Evolutionary conservation across 352 stramenopile genomes (phyloP), one percentile per base, ranked within the genome.

Genomic region (Vaucheria bursata): DNA sequence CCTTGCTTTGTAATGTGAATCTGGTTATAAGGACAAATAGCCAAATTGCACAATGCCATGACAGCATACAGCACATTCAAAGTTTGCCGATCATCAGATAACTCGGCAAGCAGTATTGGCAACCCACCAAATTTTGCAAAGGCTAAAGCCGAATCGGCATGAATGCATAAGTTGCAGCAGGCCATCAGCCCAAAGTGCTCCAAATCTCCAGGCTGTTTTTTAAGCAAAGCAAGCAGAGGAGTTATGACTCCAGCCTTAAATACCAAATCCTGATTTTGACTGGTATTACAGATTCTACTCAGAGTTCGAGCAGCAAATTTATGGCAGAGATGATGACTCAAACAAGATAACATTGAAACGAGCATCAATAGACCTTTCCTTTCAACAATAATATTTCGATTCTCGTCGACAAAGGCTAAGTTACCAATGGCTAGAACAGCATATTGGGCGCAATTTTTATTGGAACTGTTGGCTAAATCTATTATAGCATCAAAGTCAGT

Each of bases 11-110:
- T 84, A 38, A 91, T 81, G 49, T 89, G 87, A 80, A 87, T 80
- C 75, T 97, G 91, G 81, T 97, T 97, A 1, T 87, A 88, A 3
- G 88, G 86, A 75, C 93, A 92, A 1, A 89, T 93, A 6, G 90
- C 94, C 75, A 98, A 83, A 84, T 98, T 98, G 71, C 93, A 97
- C 12, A 98, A 79, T 29, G 93, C 88, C 93, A 97, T 98, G 34
- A 89, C 91, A 25, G 91, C 87, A 78, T 92, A 96, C 71, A 94
- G 92, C 37, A 86, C 83, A 68, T 87, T 90, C 71, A 93, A 89
- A 35, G 33, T 40, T 18, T 29, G 6, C 29, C 18, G 6, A 29
- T 8, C 33, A 38, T 29, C 33, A 32, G 79, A 65, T 77, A 87
- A 68, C 1, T 84, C 77, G 18, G 88, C 75, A 0, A 88, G 71